phyloP scores from a whole-genome alignment of 768 basidiomycete species.

The Collybia sp. region DNA sequence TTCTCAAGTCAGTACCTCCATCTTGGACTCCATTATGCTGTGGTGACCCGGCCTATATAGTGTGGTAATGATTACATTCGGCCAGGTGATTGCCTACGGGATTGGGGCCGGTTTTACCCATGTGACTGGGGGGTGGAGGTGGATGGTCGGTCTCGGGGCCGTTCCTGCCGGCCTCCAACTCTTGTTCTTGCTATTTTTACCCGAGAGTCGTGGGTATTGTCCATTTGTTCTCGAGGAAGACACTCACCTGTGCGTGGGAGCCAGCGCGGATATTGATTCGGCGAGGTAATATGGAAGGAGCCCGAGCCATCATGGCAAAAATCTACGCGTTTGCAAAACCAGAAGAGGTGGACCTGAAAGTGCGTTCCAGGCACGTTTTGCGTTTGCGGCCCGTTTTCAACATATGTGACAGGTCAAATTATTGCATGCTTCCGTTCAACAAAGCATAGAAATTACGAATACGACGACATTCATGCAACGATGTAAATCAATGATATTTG shows the following conservation, averaged over 20 bases:
- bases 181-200: constrained; percentile 56
- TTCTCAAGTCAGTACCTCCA: constrained; percentile 45
- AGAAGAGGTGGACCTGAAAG: constrained; percentile 65
- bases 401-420: constrained; percentile 42
- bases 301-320: constrained; percentile 51
- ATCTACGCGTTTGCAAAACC: constrained; percentile 67
- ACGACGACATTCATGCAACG: constrained; percentile 59
- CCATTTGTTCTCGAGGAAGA: neutral
- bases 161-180: constrained; percentile 66
- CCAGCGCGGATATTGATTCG: constrained; percentile 59
- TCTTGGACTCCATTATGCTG: neutral
- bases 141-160: constrained; percentile 78
- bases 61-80: constrained; percentile 77
- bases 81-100: constrained; percentile 77
- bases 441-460: constrained; percentile 57
- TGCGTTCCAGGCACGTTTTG: constrained; percentile 12
- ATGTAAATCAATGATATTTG: constrained; percentile 45
- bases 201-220: constrained; percentile 68
- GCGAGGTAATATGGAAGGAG: constrained; percentile 43
- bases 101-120: constrained; percentile 65
- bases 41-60: constrained; percentile 9
- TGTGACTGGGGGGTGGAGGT: constrained; percentile 66
- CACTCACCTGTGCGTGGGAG: neutral
- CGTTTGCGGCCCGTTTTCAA: neutral
- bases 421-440: constrained; percentile 53